Evolutionary conservation across 106 monocot species (phyloP), one percentile per base, ranked within the genome.

Genomic region (Xerophyta viscosa): DNA sequence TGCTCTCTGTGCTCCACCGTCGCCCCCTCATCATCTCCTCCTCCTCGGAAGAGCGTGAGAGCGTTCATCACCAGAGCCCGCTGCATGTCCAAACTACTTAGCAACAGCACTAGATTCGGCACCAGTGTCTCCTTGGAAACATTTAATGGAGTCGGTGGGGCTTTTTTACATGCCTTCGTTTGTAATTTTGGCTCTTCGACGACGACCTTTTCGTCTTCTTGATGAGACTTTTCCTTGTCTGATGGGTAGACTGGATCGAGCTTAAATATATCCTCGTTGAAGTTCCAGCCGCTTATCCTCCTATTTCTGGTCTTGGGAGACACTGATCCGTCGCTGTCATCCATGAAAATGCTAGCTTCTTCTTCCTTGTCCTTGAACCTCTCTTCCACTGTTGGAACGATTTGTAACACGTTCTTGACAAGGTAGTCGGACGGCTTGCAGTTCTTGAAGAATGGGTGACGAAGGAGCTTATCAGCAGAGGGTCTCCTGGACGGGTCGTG

Each of bases 381-480:
- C 30, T 86, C 76, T 49, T 86, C 86, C 22, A 67, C 41, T 0
- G 51, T 17, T 2, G 86, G 86, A 20, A 86, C 66, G 1, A 20
- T 48, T 21, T 56, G 63, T 5, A 81, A 66, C 24, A 87, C 64
- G 41, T 66, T 87, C 53, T 61, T 74, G 41, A 77, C 77, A 1
- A 87, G 74, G 57, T 81, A 71, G 3, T 87, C 81, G 0, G 60
- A 24, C 17, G 86, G 66, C 60, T 71, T 81, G 60, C 65, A 75
- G 47, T 60, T 68, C 65, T 72, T 78, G 77, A 82, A 87, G 73
- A 87, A 87, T n/a, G 82, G 71, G 23, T 87, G 87, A 19, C 75
- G 59, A 29, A 82, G 70, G 6, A 87, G 82, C 65, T 82, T 87
- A 14, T 82, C 87, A 5, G 82, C 78, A 1, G 87, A 68, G 4